Percentiles rank a stretch among this genome's conserved stretches.
Conservation (phyloP, 352 stramenopile genomes). For the Pythium phragmitis region DNA sequence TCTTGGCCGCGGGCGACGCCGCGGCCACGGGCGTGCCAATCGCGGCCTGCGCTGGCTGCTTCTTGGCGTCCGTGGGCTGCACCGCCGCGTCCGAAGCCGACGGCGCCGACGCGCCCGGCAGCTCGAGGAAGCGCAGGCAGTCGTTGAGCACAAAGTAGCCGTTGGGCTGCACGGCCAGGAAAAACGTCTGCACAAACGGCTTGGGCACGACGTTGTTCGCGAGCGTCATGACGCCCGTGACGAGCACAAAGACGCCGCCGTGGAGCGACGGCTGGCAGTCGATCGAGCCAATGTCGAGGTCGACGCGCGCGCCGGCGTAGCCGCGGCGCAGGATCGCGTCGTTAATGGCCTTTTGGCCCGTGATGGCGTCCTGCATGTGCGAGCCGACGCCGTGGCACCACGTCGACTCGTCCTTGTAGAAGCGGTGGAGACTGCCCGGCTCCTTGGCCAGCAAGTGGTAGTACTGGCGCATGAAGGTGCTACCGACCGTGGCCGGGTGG, state of each 20-base stretch:
- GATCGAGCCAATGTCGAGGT: conserved; percentile 82
- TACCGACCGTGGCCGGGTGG: conserved; percentile 71
- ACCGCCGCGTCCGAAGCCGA: conserved; percentile 28
- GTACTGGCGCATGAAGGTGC: conserved; percentile 89
- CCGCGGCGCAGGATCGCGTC: conserved; percentile 79
- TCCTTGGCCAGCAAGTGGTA: conserved; percentile 87
- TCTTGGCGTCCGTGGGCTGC: conserved; percentile 32
- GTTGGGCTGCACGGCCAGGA: conserved; percentile 84
- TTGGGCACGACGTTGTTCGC: conserved; percentile 43
- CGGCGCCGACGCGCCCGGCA: conserved; percentile 34
- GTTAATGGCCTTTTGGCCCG: conserved; percentile 79
- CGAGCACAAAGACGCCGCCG: conserved; percentile 78
- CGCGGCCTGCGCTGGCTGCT: conserved; percentile 35
- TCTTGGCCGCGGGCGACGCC: conserved; percentile 23
- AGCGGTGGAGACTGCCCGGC: conserved; percentile 81
- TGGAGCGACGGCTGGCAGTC: conserved; percentile 78
- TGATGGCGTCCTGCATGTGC: conserved; percentile 78
- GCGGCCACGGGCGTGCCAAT: conserved; percentile 38
- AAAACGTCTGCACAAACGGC: conserved; percentile 88
- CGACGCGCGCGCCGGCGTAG: conserved; percentile 74
- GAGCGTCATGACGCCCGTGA: conserved; percentile 87
- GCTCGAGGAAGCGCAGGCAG: conserved; percentile 81
- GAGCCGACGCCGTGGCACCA: conserved; percentile 82
- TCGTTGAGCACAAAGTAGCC: conserved; percentile 90
- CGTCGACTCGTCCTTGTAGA: conserved; percentile 85